These are phyloP conservation scores for Luffa acutangula DNA, from an alignment of 306 rosid genomes.

Conservation along the genomic window DNA sequence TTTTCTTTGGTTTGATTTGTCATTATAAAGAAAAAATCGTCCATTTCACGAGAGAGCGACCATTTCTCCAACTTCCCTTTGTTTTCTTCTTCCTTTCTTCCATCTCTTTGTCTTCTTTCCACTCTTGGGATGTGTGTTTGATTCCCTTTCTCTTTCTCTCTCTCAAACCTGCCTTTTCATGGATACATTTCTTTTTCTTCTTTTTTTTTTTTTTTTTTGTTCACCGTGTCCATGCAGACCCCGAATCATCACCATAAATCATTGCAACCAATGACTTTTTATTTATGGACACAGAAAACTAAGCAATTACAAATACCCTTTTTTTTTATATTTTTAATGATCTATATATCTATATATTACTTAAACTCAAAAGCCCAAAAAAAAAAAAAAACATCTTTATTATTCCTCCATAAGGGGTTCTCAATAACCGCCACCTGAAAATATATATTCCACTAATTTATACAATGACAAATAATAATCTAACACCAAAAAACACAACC, in stretches of 20 bases:
- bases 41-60: constrained; percentile 72
- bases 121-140: constrained; percentile 68
- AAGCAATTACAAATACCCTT: neutral
- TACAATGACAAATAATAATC: constrained; percentile 26
- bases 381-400: constrained; percentile 21
- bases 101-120: constrained; percentile 63
- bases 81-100: constrained; percentile 44
- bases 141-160: constrained; percentile 15
- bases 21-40: constrained; percentile 1
- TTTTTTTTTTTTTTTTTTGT: neutral
- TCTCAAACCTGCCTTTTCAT: neutral
- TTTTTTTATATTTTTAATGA: neutral
- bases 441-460: constrained; percentile 33
- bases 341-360: neutral
- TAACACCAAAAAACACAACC: constrained; percentile 24
- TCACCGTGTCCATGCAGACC: neutral
- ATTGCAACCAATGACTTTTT: neutral
- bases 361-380: neutral
- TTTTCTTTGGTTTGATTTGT: neutral
- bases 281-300: neutral
- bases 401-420: constrained; percentile 33
- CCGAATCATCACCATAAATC: neutral
- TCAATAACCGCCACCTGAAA: constrained; percentile 30
- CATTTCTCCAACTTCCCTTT: constrained; percentile 40
- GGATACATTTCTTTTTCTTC: no score